Base-by-base conservation (phyloP, 805 yeast genomes). In the Starmera dryadoides region DNA sequence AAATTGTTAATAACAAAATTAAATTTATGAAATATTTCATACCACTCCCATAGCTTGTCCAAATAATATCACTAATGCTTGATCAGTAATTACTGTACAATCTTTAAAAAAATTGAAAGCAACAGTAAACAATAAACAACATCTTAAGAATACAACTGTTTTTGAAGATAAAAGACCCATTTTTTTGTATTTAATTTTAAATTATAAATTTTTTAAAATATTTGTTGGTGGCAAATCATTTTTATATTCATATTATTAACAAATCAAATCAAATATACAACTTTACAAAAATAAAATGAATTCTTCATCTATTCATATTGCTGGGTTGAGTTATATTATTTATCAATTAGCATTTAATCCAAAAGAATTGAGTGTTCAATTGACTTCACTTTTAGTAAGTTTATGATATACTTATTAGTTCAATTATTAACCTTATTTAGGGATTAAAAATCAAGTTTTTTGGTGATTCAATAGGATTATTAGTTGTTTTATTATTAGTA, bases 31-130 rank as follows among this genome's bases (percentile, higher is more conserved):
- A 10, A 40, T 43, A 18, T 57, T 44, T 30, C 62, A 55, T 22
- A 68, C 69, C 39, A 78, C 58, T 38, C 68, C 57, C 83, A 79
- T 74, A 6, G 86, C 80, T 48, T 73, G 73, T 1, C 81, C 77
- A 34, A 79, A 56, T 10, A 78, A 63, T n/a, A 75, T 38, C 11
- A 71, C 59, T 36, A 75, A 68, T 20, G 75, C 69, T 35, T 73
- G 62, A 14, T 64, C 65, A 17, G 71, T 47, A 17, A 79, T 44
- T 4, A 51, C 38, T n/a, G 59, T 51, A 2, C 81, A 75, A 50
- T 73, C 72, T 43, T 69, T 75, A 38, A 71, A 55, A 30, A 77
- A 55, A 39, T 61, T 60, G 50, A 67, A 77, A 2, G 80, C 55
- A 3, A 72, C 43, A 6, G 68, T 55, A 16, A 69, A 52, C 22